Evolutionary conservation across 805 yeast genomes (phyloP).

Genomic region (Geotrichum ghanense): DNA sequence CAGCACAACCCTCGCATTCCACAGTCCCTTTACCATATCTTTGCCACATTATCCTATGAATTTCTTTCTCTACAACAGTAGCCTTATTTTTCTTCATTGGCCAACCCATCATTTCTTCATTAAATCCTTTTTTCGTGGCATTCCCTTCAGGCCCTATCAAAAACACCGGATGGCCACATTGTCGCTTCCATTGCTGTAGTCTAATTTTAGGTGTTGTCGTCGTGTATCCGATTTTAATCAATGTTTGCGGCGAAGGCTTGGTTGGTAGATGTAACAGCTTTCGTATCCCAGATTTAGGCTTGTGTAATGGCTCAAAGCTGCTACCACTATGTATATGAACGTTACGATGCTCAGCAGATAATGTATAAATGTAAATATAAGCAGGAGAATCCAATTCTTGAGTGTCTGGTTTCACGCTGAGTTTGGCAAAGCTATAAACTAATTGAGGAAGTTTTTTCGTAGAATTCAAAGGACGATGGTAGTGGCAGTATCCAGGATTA

Average conservation of each 20-base stretch:
- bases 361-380: slow-evolving; percentile 21
- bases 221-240: slow-evolving; percentile 24
- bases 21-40: slow-evolving; percentile 20
- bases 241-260: slow-evolving; percentile 4
- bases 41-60: slow-evolving; percentile 15
- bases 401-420: too few species aligned
- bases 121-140: slow-evolving; percentile 6
- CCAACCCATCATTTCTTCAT: slow-evolving; percentile 18
- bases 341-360: slow-evolving; percentile 13
- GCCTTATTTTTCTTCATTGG: slow-evolving; percentile 10
- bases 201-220: slow-evolving; percentile 17
- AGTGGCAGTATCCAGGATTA: too few species aligned
- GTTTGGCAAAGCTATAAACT: too few species aligned
- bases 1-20: slow-evolving; percentile 19
- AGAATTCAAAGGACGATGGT: too few species aligned
- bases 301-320: slow-evolving; percentile 9
- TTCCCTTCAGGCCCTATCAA: slow-evolving; percentile 11
- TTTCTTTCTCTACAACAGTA: slow-evolving; percentile 13
- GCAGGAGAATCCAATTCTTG: too few species aligned
- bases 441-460: too few species aligned
- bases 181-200: slow-evolving; percentile 20
- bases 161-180: slow-evolving; percentile 20
- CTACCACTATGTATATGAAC: slow-evolving; percentile 15
- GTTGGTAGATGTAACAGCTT: slow-evolving; percentile 2
- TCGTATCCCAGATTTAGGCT: neutral